Evolutionary conservation across 768 basidiomycete genomes (phyloP).

Genomic region (Mycena metata): DNA sequence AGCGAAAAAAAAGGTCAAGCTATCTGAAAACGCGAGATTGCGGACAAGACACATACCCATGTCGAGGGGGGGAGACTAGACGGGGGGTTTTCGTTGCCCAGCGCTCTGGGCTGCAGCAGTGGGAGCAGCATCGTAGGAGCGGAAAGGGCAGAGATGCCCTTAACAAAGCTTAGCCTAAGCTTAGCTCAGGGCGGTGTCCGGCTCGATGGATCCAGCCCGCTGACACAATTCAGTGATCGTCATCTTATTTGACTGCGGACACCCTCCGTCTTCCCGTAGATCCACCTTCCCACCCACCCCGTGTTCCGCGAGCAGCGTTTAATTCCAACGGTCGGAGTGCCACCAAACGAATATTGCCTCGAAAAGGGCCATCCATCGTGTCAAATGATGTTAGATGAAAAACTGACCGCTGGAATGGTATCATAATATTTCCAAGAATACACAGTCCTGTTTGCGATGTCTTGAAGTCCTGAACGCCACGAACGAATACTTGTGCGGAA

Average conservation of each 20-base stretch:
- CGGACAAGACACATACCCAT: conserved; percentile 23
- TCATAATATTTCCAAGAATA: too few relatives aligned
- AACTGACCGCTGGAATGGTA: too few relatives aligned
- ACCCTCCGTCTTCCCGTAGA: too few relatives aligned
- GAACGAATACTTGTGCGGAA: too few relatives aligned
- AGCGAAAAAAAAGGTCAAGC: not conserved
- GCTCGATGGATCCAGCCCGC: conserved; percentile 5
- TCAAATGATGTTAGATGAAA: too few relatives aligned
- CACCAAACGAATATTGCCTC: too few relatives aligned
- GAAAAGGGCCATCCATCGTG: too few relatives aligned
- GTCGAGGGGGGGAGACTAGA: conserved; percentile 15
- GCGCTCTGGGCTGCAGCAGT: not conserved
- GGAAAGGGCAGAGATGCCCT: not conserved
- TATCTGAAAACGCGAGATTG: not conserved
- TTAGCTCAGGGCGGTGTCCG: conserved; percentile 5
- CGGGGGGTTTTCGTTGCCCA: not conserved
- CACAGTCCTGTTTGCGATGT: too few relatives aligned
- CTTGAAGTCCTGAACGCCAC: too few relatives aligned
- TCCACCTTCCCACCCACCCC: too few relatives aligned
- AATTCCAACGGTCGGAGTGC: too few relatives aligned
- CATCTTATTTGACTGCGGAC: conserved; percentile 7
- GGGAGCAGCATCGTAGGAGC: conserved; percentile 26
- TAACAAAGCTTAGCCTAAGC: not conserved
- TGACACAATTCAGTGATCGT: conserved; percentile 11
- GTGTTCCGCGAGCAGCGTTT: too few relatives aligned